phyloP scores from a whole-genome alignment of 345 rosid genomes.

The Citrus australasica region DNA sequence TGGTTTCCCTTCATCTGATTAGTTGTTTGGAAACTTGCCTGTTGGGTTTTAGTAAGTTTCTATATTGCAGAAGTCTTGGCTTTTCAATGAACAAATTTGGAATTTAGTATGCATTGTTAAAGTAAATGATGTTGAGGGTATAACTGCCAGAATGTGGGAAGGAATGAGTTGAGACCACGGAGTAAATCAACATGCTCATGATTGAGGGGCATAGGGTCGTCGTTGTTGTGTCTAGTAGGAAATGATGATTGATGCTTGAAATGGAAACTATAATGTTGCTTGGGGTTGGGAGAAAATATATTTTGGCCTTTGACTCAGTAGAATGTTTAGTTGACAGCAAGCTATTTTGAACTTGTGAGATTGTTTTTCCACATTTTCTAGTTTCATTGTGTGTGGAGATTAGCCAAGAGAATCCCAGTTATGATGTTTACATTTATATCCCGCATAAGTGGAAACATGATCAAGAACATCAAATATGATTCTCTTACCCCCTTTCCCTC shows the following conservation, averaged over 20 bases:
- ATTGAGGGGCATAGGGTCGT: not conserved
- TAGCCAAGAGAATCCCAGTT: not conserved
- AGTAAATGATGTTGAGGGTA: not conserved
- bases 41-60: not conserved
- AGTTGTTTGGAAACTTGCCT: not conserved
- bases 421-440: not conserved
- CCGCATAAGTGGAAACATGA: not conserved
- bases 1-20: not conserved
- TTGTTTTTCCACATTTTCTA: not conserved
- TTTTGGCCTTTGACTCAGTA: not conserved
- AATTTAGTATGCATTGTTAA: not conserved
- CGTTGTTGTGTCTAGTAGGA: not conserved
- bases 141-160: not conserved
- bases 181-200: not conserved
- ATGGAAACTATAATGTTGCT: not conserved
- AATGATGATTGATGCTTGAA: not conserved
- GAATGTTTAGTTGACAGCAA: not conserved
- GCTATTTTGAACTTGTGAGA: not conserved
- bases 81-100: not conserved
- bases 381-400: not conserved
- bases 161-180: not conserved
- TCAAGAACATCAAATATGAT: not conserved
- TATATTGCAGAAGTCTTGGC: not conserved
- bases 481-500: not conserved
- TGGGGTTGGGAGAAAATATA: not conserved